Percentiles rank a stretch among this genome's conserved stretches.
These are phyloP conservation scores for Schizophyllum commune DNA, from an alignment of 1,284 basidiomycete species.

Conservation along the genomic window DNA sequence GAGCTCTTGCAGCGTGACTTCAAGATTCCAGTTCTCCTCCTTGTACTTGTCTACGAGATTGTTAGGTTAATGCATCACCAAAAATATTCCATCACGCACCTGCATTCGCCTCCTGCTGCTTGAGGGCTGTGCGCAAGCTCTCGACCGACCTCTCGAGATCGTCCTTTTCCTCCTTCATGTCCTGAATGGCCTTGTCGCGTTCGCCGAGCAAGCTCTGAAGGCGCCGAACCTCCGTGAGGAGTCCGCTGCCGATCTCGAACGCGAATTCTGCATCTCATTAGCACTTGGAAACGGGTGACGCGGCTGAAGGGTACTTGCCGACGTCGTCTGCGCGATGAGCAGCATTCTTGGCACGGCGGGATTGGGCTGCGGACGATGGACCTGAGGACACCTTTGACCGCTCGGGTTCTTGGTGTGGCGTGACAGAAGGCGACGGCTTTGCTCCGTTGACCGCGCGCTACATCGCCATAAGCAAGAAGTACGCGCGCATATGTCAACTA, in stretches of 20 bases:
- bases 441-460: conserved; percentile 28
- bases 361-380: conserved; percentile 58
- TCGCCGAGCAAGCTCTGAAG: conserved; percentile 83
- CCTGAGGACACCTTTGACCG: conserved; percentile 34
- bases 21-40: conserved; percentile 98
- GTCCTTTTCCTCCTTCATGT: conserved; percentile 83
- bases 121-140: conserved; percentile 58
- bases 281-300: conserved; percentile 7
- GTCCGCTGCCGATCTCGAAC: conserved; percentile 89
- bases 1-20: conserved; percentile 87
- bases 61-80: conserved; percentile 3
- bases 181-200: conserved; percentile 82
- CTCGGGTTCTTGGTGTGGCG: conserved; percentile 35
- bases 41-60: conserved; percentile 70
- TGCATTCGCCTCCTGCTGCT: conserved; percentile 70
- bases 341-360: conserved; percentile 77
- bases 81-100: conserved; percentile 38
- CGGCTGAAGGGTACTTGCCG: conserved; percentile 40
- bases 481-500: conserved; percentile 13
- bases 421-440: conserved; percentile 30
- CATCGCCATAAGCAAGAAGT: conserved; percentile 2
- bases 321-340: conserved; percentile 80
- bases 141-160: conserved; percentile 75
- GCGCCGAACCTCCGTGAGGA: conserved; percentile 83
- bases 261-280: conserved; percentile 67